Evolutionary conservation across 768 basidiomycete species (phyloP), one percentile per base, ranked within the genome.

Genomic region (Myochromella boudieri): DNA sequence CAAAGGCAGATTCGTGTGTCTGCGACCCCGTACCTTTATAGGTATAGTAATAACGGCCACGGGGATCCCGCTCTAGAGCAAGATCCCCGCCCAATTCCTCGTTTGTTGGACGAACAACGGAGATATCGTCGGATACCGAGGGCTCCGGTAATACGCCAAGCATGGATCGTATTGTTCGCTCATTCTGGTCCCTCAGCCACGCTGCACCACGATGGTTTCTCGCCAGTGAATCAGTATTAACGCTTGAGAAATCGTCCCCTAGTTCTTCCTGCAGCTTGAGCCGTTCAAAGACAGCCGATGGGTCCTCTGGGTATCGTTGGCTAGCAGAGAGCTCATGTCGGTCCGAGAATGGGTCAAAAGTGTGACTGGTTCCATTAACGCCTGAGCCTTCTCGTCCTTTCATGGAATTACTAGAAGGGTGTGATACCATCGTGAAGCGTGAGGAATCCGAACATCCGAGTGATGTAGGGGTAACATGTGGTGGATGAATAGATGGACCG

Each of bases 181-280:
- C 75, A 40, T 81, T 87, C 63, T 95, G 92, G 56, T 94, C 91
- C 27, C 79, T 77, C 34, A 95, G 63, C 92, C 92, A 95, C 21
- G 85, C 80, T 6, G 80, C 81, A 0, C 89, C 87, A 7, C 88
- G 79, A 59, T 86, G 82, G 44, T 74, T 75, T 5, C 76, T 75
- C n/a, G 73, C 69, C 18, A 77, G 62, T 20, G 72, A 63, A 3
- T 74, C 72, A 46, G 71, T 66, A 17, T 78, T 66, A 4, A 73
- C 58, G 34, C 70, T 69, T 1, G 74, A 71, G 17, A 61, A 49
- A 52, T 72, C 69, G 42, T 71, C 72, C 37, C 65, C 64, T 14
- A 66, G 57, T 6, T 64, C 65, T 55, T 82, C 80, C 24, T 75
- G 66, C 9, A 77, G 57, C 52, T 76, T 82, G 29, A 85, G 66